Evolutionary conservation across 257 asterid genomes (phyloP), one percentile per base, ranked within the genome.

Genomic region (Penstemon newberryi): DNA sequence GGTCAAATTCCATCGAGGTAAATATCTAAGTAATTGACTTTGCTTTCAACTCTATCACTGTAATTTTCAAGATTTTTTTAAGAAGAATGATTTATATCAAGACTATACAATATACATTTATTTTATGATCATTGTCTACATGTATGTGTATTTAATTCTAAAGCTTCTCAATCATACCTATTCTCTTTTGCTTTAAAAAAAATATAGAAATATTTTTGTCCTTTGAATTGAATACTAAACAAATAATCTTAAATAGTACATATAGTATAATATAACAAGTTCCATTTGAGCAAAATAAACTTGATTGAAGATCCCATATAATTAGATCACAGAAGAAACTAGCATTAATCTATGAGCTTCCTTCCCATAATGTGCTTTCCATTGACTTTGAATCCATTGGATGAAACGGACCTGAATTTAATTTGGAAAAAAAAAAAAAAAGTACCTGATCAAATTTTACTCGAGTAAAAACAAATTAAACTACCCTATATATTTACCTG

Each of bases 311-410:
- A 15, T 15, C 18, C 18, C 18, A 15, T 15, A 15, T 15, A 15
- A 15, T 15, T 41, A 57, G n/a, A 10, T 3, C 33, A 25, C 33
- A 25, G 33, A 25, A 25, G 33, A 25, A 25, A 25, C 33, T 25
- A 25, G 33, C 33, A 25, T 25, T 25, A 25, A 41, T 46, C 62
- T 75, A 85, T 12, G 84, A 85, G 71, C 82, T 84, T 69, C 79
- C 88, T 62, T 77, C 83, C 92, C 92, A 85, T 11, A 82, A 49
- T 47, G 83, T 80, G 84, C 82, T 82, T 59, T 82, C 86, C 71
- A 78, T 65, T 11, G 87, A 70, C 69, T 75, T 84, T 2, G 83
- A 63, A 68, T 81, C 83, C 71, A 64, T 12, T 63, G 71, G 73
- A 74, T 73, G 78, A 69, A 74, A 86, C 47, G 74, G 83, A 8